These are phyloP conservation scores for Sclerospora graminicola DNA, from an alignment of 352 stramenopile species.

Conservation along the genomic window DNA sequence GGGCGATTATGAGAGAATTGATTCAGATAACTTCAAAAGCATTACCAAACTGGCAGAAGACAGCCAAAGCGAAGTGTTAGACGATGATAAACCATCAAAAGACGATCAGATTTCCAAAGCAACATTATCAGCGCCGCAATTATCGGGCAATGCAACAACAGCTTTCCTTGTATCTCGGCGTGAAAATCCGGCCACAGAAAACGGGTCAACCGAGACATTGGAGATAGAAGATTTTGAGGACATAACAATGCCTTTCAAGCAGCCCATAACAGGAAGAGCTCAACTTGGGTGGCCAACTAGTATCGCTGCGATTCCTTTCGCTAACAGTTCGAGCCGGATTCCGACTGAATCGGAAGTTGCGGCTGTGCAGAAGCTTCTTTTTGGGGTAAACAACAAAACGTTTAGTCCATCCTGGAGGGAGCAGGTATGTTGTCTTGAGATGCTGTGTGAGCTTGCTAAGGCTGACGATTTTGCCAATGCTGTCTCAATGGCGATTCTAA, in stretches of 20 bases:
- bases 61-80: not conserved
- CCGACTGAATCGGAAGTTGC: slow-evolving; percentile 32
- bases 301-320: not conserved
- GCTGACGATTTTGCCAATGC: slow-evolving; percentile 4
- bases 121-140: no score
- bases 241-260: slow-evolving; percentile 18
- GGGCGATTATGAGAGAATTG: no score
- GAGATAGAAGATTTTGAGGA: slow-evolving; percentile 49
- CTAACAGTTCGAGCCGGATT: slow-evolving; percentile 3
- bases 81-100: slow-evolving; percentile 1
- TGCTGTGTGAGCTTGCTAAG: not conserved
- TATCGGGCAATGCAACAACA: not conserved
- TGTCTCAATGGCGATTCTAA: slow-evolving; percentile 8
- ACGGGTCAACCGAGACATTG: slow-evolving; percentile 13
- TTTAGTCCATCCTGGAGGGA: slow-evolving; percentile 23
- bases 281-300: not conserved
- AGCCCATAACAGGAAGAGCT: not conserved
- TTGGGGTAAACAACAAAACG: slow-evolving; percentile 35
- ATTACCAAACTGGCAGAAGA: not conserved
- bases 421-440: not conserved
- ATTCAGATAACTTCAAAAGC: no score
- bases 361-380: slow-evolving; percentile 47
- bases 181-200: not conserved
- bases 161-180: slow-evolving; percentile 10
- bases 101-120: not conserved